Evolutionary conservation across 805 yeast genomes (phyloP).

Genomic region (Phaffomyces antillensis): DNA sequence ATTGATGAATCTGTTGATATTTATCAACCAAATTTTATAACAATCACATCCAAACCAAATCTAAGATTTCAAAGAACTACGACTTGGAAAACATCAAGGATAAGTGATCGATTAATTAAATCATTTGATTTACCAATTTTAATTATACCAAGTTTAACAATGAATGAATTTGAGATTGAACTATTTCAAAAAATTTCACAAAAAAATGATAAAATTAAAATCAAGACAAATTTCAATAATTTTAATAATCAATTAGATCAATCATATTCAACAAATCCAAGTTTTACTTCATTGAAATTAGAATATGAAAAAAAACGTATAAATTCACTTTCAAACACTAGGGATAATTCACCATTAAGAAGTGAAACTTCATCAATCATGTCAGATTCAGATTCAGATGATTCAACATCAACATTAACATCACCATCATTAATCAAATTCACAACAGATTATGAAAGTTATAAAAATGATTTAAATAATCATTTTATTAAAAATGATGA

Average conservation of each 20-base stretch:
- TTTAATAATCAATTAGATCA: conserved; percentile 1
- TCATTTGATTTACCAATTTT: conserved; percentile 55
- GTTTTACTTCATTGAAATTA: conserved; percentile 7
- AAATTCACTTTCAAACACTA: background rate
- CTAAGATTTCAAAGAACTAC: conserved; percentile 38
- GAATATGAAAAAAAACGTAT: background rate
- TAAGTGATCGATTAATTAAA: conserved; percentile 59
- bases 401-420: conserved; percentile 4
- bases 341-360: background rate
- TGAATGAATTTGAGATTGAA: conserved; percentile 43
- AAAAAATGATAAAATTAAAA: conserved; percentile 1
- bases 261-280: conserved; percentile 6
- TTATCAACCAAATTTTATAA: conserved; percentile 53
- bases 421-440: conserved; percentile 6
- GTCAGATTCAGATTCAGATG: conserved; percentile 2
- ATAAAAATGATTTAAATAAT: conserved; percentile 3
- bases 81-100: conserved; percentile 54
- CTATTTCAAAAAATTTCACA: conserved; percentile 29
- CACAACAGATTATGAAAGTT: background rate
- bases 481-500: conserved; percentile 3
- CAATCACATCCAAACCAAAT: conserved; percentile 47
- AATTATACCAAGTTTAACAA: conserved; percentile 54
- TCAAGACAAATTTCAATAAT: conserved; percentile 1
- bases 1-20: conserved; percentile 52
- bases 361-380: background rate